Evolutionary conservation across 2,329 filamentous ascomycete species (phyloP), one percentile per base, ranked within the genome.

Genomic region (Aspergillus uvarum): DNA sequence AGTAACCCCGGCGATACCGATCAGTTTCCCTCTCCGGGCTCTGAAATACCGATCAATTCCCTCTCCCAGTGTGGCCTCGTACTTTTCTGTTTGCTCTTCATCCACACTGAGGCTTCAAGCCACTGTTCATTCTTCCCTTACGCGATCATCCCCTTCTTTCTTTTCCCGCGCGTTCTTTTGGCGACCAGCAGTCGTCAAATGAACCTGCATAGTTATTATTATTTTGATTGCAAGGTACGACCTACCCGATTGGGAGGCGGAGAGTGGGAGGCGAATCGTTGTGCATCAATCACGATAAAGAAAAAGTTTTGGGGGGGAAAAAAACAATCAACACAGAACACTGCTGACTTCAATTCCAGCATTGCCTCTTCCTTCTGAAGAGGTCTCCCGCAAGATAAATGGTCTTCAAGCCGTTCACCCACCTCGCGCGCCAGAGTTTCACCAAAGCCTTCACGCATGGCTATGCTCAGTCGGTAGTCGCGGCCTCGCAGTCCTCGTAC

Each of bases 391-490:
- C 85, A 77, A 87, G 85, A 91, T 96, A 96, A 96, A 98, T 97
- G 94, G 82, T 83, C 70, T 83, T 86, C 77, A 89, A 89, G 79
- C 80, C 81, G 70, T 87, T 88, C 72, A 85, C 87, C 74, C 84
- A 87, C 83, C 91, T 98, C 84, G 92, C 96, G 87, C 94, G 95
- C 84, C 91, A 94, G 85, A 93, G 91, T 89, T 90, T 97, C 81
- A 89, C 91, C 75, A 98, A 98, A 83, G 92, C 93, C 74, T 90
- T 98, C 78, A 94, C 92, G 77, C 92, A 98, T 86, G 94, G 94
- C 80, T 98, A 97, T 85, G 93, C 93, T 71, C 94, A 98, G 78
- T 96, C 93, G 65, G 89, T 98, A 80, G 92, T 99, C 80, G 95
- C 95, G 74, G 94, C 92, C 72, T 92, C 92, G 66, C 92, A 96